These are phyloP conservation scores for Rhododendron simsii DNA, from an alignment of 148 eudicot species.

Conservation along the genomic window DNA sequence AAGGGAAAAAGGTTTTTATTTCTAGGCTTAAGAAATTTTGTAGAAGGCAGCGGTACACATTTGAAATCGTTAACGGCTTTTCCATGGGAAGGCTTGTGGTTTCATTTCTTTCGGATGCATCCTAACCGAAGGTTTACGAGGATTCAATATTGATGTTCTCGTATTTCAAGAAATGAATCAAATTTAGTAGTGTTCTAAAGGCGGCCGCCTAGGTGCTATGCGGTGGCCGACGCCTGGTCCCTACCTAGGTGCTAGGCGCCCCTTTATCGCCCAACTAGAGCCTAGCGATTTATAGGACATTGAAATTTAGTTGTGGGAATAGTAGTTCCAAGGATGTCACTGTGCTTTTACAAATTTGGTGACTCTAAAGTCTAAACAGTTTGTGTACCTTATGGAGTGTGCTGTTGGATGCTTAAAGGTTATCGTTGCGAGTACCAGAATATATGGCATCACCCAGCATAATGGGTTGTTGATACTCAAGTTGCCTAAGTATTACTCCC, in stretches of 20 bases:
- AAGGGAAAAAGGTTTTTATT: not conserved
- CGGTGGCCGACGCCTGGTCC: not conserved
- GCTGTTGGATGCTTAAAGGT: not conserved
- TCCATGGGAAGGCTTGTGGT: not conserved
- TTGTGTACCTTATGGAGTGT: not conserved
- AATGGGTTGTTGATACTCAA: not conserved
- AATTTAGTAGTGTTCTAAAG: not conserved
- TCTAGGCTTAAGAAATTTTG: not conserved
- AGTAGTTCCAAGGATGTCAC: not conserved
- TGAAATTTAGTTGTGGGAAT: not conserved
- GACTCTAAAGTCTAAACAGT: not conserved
- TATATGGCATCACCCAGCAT: not conserved
- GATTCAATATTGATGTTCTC: not conserved
- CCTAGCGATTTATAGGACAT: not conserved
- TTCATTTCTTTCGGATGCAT: not conserved
- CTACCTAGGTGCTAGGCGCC: too few species aligned
- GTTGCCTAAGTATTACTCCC: not conserved
- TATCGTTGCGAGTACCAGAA: not conserved
- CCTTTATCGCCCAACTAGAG: not conserved
- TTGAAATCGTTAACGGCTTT: not conserved
- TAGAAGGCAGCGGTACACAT: not conserved
- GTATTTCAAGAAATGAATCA: not conserved
- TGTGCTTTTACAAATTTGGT: not conserved
- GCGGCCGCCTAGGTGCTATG: not conserved
- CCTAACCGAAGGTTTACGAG: not conserved